Evolutionary conservation across 495 filamentous ascomycete genomes (phyloP).

Genomic region (Neurospora pannonica): DNA sequence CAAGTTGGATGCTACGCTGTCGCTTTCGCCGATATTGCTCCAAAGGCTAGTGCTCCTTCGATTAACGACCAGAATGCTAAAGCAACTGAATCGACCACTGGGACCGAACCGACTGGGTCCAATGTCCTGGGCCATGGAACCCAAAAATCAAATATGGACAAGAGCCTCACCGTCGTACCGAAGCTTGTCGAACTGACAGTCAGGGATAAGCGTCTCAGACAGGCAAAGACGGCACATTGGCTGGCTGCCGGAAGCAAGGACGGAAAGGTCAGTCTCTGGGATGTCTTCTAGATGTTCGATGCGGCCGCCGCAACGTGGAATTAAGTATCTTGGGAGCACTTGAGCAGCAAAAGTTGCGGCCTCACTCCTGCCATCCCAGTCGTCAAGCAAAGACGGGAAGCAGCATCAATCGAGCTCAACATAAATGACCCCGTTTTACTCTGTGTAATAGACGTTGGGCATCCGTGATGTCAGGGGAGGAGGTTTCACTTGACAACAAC

Average conservation of each 20-base stretch:
- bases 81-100: neutral
- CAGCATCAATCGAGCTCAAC: neutral
- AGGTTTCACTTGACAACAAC: neutral
- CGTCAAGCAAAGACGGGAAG: neutral
- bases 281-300: conserved; percentile 51
- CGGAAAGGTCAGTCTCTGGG: conserved; percentile 93
- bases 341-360: neutral
- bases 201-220: conserved; percentile 52
- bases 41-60: neutral
- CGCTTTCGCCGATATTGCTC: conserved; percentile 54
- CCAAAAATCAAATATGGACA: neutral
- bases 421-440: neutral
- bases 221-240: conserved; percentile 72
- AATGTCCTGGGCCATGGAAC: neutral
- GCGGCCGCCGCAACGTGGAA: neutral
- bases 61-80: neutral
- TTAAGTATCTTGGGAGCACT: neutral
- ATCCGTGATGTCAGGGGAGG: neutral
- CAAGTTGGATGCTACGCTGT: conserved; percentile 80
- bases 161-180: conserved; percentile 5
- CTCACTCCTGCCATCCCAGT: neutral
- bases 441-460: neutral
- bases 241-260: conserved; percentile 87
- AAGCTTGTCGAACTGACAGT: conserved; percentile 38
- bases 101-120: neutral